Base-by-base conservation (phyloP, 306 rosid genomes). In the Castanea crenata region DNA sequence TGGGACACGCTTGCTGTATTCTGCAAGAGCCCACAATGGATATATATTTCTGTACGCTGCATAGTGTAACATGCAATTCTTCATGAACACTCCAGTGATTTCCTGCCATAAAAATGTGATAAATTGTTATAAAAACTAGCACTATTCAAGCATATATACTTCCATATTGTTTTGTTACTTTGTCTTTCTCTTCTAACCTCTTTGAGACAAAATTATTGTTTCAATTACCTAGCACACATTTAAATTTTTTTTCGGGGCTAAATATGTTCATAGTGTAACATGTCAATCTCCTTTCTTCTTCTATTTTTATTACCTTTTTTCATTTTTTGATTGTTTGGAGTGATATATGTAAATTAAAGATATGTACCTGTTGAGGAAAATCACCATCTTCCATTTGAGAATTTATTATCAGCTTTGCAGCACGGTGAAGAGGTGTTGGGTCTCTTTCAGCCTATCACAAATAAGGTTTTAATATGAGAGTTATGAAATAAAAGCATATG, bases 311-410 rank as follows among this genome's bases (percentile, higher is more conserved):
- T 59, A 55, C n/a, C 2, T 56, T 4, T 19, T 18, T 18, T 2
- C 63, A 3, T 23, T 11, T 11, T 20, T 18, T 55, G 3, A 9
- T 23, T 11, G 3, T 20, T 18, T 55, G 3, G 18, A 31, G 32
- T 4, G 3, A 31, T 31, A 31, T 31, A 23, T 15, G 34, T 8
- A 7, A 23, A 7, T 23, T 29, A 13, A 59, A 75, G 32, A 38
- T 18, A 61, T 20, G 27, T 71, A 88, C 91, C 86, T 88, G 90
- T 20, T 92, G 94, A 1, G 94, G 94, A 83, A 92, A 90, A 78
- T 89, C 93, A 0, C 97, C 93, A 31, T 88, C 74, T 80, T 87
- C 90, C 32, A 86, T 23, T 9, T 92, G 94, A 38, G 91, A 85
- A 75, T 89, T 92, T 59, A 90, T 89, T 18, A 90, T 8, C 32